These are phyloP conservation scores for Pseudomicrostroma phylloplanum DNA, from an alignment of 1,284 basidiomycete species.

Conservation along the genomic window DNA sequence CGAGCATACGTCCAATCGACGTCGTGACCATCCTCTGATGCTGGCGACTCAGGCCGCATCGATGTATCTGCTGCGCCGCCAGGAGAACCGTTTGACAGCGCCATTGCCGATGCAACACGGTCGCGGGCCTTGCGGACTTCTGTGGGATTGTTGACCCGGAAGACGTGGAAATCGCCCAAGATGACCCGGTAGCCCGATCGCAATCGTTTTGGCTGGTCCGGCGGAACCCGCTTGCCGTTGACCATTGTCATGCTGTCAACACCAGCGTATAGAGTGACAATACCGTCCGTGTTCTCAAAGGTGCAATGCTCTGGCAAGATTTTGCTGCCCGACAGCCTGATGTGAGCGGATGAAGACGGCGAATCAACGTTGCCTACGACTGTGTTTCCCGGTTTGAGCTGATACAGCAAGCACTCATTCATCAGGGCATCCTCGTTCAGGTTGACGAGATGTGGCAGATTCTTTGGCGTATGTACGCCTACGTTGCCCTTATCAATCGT, in stretches of 20 bases:
- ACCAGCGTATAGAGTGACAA: conserved; percentile 71
- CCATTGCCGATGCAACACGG: conserved; percentile 32
- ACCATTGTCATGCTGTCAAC: conserved; percentile 74
- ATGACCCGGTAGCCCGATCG: conserved; percentile 92
- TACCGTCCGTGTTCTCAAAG: conserved; percentile 78
- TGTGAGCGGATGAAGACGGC: conserved; percentile 52
- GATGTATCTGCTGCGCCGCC: conserved; percentile 19
- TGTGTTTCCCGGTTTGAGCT: conserved; percentile 81
- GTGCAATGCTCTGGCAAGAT: conserved; percentile 87
- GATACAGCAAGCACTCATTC: conserved; percentile 60
- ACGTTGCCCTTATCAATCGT: conserved; percentile 92
- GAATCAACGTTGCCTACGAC: conserved; percentile 54
- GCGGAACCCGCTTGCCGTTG: conserved; percentile 65
- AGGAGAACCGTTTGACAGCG: conserved; percentile 28
- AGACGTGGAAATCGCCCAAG: conserved; percentile 93
- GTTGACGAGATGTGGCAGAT: conserved; percentile 51
- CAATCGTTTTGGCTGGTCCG: conserved; percentile 53
- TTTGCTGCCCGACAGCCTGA: conserved; percentile 83
- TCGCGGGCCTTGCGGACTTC: conserved; percentile 40
- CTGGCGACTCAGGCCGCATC: conserved; percentile 38
- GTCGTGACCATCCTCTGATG: conserved; percentile 25
- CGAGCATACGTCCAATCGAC: conserved; percentile 47
- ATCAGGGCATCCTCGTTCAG: conserved; percentile 53
- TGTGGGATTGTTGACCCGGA: conserved; percentile 70
- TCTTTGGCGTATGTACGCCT: conserved; percentile 96